A percentile compares a stretch with the other conserved stretches of the same genome.
Evolutionary conservation across 1,284 basidiomycete genomes (phyloP).

Genomic region (Cryptococcus neoformans): DNA sequence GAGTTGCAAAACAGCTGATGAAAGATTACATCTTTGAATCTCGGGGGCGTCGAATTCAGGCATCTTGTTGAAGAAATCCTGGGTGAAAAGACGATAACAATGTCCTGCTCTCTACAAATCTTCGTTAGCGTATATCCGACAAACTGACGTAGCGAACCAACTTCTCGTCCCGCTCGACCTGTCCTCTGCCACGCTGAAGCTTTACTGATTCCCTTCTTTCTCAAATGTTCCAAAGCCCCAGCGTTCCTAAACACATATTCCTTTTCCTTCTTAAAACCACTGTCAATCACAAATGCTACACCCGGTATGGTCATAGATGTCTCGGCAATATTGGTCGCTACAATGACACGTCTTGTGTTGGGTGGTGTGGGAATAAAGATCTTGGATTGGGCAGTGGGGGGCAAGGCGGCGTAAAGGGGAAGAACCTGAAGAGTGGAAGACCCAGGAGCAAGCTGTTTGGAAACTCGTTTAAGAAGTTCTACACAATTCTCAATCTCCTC

Average conservation of each 20-base stretch:
- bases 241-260: constrained; percentile 68
- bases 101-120: constrained; percentile 63
- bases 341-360: constrained; percentile 79
- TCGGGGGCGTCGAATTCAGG: constrained; percentile 72
- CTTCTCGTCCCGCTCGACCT: constrained; percentile 88
- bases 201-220: constrained; percentile 81
- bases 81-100: constrained; percentile 87
- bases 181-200: constrained; percentile 78
- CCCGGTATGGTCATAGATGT: constrained; percentile 97
- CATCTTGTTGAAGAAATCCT: constrained; percentile 67
- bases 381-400: constrained; percentile 70
- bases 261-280: constrained; percentile 94
- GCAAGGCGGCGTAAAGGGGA: constrained; percentile 81
- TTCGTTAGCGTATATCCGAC: background rate
- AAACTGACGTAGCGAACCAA: constrained; percentile 35
- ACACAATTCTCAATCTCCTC: constrained; percentile 93
- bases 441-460: constrained; percentile 59
- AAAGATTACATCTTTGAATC: constrained; percentile 79
- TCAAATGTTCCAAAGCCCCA: constrained; percentile 85
- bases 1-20: constrained; percentile 76
- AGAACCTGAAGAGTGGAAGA: constrained; percentile 62
- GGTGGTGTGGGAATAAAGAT: constrained; percentile 70
- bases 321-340: constrained; percentile 97
- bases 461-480: constrained; percentile 65
- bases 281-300: constrained; percentile 91